Percentiles rank a stretch among this genome's conserved stretches.
These are phyloP conservation scores for Lachancea meyersii DNA, from an alignment of 805 yeast species.

Conservation along the genomic window DNA sequence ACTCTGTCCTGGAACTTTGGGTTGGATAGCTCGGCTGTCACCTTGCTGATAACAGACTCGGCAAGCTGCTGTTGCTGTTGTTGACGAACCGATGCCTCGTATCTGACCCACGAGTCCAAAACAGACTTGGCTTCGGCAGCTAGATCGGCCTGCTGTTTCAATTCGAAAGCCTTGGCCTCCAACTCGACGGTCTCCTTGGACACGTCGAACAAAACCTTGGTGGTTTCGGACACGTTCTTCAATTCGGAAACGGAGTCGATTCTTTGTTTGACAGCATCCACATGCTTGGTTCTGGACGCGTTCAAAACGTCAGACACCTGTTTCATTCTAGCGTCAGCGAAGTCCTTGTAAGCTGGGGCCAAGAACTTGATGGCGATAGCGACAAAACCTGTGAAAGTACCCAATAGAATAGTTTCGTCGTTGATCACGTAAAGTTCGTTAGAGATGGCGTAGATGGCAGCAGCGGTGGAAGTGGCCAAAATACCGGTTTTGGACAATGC, in stretches of 20 bases:
- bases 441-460: conserved; percentile 87
- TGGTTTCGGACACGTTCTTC: conserved; percentile 85
- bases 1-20: conserved; percentile 92
- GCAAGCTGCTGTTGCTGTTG: conserved; percentile 90
- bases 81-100: conserved; percentile 94
- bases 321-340: conserved; percentile 83
- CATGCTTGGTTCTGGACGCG: conserved; percentile 84
- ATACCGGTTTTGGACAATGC: conserved; percentile 88
- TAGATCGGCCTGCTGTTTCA: conserved; percentile 83
- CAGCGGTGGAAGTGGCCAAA: conserved; percentile 92
- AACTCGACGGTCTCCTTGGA: conserved; percentile 95
- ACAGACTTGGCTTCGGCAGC: conserved; percentile 90
- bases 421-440: conserved; percentile 88
- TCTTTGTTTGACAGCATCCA: conserved; percentile 87
- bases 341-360: conserved; percentile 91
- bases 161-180: conserved; percentile 90
- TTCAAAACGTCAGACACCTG: conserved; percentile 77
- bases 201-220: conserved; percentile 85
- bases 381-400: conserved; percentile 71
- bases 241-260: conserved; percentile 81
- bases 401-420: conserved; percentile 84
- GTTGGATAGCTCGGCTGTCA: conserved; percentile 74
- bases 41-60: conserved; percentile 78
- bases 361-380: conserved; percentile 75
- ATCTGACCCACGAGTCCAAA: conserved; percentile 98